These are phyloP conservation scores for Talaromyces islandicus DNA, from an alignment of 2,329 filamentous ascomycete genomes.

Conservation along the genomic window DNA sequence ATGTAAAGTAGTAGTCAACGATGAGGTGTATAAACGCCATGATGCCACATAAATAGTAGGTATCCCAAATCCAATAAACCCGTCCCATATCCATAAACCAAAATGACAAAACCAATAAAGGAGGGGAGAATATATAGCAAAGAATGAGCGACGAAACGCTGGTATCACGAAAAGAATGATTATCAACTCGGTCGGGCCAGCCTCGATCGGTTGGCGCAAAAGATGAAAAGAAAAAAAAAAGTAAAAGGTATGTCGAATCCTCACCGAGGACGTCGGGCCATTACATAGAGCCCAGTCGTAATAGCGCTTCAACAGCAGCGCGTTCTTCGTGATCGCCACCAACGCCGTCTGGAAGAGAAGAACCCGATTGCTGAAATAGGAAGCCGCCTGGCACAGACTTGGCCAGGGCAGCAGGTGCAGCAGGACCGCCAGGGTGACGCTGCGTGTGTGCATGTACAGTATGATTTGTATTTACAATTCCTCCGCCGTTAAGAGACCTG, in stretches of 20 bases:
- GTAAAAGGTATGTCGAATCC: background rate
- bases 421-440: slow-evolving; percentile 24
- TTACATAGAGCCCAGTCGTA: slow-evolving; percentile 45
- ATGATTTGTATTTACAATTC: slow-evolving; percentile 34
- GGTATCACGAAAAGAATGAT: background rate
- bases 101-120: background rate
- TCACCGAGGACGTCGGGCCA: slow-evolving; percentile 1
- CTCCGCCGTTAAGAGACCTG: slow-evolving; percentile 47
- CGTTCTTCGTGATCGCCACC: slow-evolving; percentile 37
- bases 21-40: slow-evolving; percentile 9
- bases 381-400: slow-evolving; percentile 34
- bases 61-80: slow-evolving; percentile 12
- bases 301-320: slow-evolving; percentile 43
- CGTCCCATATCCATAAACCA: slow-evolving; percentile 6
- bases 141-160: background rate
- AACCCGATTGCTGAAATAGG: slow-evolving; percentile 26
- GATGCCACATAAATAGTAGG: slow-evolving; percentile 13
- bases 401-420: slow-evolving; percentile 32
- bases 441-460: slow-evolving; percentile 27
- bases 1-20: background rate
- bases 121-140: background rate
- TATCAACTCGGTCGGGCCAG: background rate
- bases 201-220: background rate
- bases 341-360: slow-evolving; percentile 28
- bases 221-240: background rate